Base-by-base conservation (phyloP, 108 stramenopile genomes). In the Pseudonitzschia multiseries region DNA sequence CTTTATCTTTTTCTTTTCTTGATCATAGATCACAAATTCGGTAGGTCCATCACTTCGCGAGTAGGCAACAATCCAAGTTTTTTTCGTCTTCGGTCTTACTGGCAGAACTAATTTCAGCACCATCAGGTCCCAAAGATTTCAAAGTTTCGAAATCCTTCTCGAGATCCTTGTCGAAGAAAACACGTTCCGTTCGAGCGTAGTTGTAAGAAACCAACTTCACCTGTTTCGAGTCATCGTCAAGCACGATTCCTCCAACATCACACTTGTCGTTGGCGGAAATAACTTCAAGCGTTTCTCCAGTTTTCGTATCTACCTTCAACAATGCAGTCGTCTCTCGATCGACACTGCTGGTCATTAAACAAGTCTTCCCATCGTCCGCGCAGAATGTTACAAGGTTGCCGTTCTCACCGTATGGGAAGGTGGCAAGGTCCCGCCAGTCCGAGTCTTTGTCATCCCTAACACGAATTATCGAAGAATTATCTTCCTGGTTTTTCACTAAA, bases 181-280 rank as follows among this genome's bases (percentile, higher is more conserved):
- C 42, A 8, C 85, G 83, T 63, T 88, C 85, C 17, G 75, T 81
- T 51, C 85, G 65, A 22, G 85, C 87, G 69, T 86, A 86, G 60
- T 86, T 86, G 74, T 83, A 86, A 20, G 73, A 83, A n/a, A 88
- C 36, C 1, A 75, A 73, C 36, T 73, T 64, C 10, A 88, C 32
- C 36, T 81, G 79, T 69, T 86, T 88, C n/a, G 83, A 84, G 68
- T 88, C 83, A 40, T 86, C 82, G 56, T 88, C 81, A 40, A 86
- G 28, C 4, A 75, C 68, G 6, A 88, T 71, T 12, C 81, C 85
- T 14, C 83, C 87, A 13, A 83, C 80, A 82, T 88, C 80, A 62
- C 78, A 79, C 29, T 83, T 81, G 24, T 88, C 87, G 64, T 79
- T 83, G 27, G 75, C 46, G 74, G 74, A 84, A 68, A 86, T 83